Percentiles rank a stretch among this genome's conserved stretches.
Conservation (phyloP, 331 rosid species). For the Telfairia occidentalis region DNA sequence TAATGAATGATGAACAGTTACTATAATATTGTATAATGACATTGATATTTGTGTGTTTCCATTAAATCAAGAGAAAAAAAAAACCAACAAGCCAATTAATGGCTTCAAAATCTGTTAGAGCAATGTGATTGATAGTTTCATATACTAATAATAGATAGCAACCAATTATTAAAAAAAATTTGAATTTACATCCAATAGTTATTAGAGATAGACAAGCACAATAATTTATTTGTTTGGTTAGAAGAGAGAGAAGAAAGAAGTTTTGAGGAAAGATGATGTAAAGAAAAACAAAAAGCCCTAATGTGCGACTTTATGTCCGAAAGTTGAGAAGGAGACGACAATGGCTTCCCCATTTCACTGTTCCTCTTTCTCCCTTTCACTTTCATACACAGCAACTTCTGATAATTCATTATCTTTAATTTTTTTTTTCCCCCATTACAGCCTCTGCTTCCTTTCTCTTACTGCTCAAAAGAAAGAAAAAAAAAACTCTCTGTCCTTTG, state of each 20-base stretch:
- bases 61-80: not conserved
- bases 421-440: not conserved
- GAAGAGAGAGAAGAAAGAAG: too few species aligned
- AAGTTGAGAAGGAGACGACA: not conserved
- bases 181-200: not conserved
- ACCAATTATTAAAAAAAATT: too few species aligned
- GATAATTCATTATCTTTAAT: not conserved
- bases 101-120: too few species aligned
- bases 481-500: slow-evolving; percentile 16
- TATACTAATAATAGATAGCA: too few species aligned
- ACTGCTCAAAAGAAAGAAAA: too few species aligned
- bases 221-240: too few species aligned
- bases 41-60: not conserved
- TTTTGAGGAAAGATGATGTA: too few species aligned
- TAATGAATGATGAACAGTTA: not conserved
- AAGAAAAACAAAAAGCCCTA: slow-evolving; percentile 13
- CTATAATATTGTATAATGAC: not conserved
- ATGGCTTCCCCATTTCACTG: not conserved
- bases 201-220: too few species aligned
- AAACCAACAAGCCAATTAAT: not conserved
- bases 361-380: slow-evolving; percentile 4
- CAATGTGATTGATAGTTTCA: not conserved
- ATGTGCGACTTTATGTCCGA: not conserved
- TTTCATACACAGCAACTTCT: slow-evolving; percentile 7
- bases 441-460: not conserved